phyloP scores from a whole-genome alignment of 1,284 basidiomycete genomes.

The Inonotus hispidus region DNA sequence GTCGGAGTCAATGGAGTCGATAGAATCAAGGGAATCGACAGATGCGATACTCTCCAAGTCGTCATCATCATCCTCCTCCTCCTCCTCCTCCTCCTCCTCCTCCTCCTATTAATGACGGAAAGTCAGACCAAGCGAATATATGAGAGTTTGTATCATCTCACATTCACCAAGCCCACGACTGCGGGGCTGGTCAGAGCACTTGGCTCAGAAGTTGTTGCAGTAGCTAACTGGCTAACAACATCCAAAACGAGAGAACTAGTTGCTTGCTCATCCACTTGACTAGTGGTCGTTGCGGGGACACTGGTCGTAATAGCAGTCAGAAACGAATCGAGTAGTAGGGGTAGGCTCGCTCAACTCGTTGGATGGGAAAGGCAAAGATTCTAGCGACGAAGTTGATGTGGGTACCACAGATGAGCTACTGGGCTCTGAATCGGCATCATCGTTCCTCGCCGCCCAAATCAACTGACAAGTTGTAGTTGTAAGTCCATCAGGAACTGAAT shows the following conservation, averaged over 20 bases:
- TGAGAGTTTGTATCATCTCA: slow-evolving; percentile 11
- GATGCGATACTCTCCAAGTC: slow-evolving; percentile 14
- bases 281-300: background rate
- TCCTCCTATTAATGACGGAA: slow-evolving; percentile 15
- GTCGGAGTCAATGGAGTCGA: background rate
- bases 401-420: background rate
- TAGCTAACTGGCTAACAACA: background rate
- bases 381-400: slow-evolving; percentile 1
- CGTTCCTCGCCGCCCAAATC: slow-evolving; percentile 43
- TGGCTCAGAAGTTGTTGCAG: too few species aligned
- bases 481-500: slow-evolving; percentile 45
- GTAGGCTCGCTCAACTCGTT: background rate
- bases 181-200: too few species aligned
- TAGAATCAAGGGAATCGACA: slow-evolving; percentile 4
- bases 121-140: background rate
- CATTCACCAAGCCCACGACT: background rate
- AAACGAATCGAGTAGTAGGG: background rate
- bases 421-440: background rate
- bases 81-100: slow-evolving; percentile 23
- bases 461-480: slow-evolving; percentile 44
- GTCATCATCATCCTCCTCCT: slow-evolving; percentile 17
- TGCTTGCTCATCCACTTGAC: slow-evolving; percentile 16
- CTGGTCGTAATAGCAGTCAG: background rate
- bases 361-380: background rate
- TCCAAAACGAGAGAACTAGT: background rate